These are phyloP conservation scores for Pythium grandisporangium DNA, from an alignment of 352 stramenopile species.

Conservation along the genomic window DNA sequence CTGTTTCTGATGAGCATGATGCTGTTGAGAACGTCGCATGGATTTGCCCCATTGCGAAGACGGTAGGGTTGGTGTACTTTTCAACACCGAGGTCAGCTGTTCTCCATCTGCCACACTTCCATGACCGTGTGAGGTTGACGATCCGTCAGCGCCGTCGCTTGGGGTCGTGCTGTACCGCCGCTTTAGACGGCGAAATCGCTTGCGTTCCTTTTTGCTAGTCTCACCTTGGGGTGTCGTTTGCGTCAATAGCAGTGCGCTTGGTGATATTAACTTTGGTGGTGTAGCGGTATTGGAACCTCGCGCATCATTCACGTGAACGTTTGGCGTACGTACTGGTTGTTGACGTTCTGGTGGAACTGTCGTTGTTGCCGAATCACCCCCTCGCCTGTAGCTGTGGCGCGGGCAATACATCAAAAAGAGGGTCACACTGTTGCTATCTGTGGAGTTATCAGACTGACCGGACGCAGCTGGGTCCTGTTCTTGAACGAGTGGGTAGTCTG, in stretches of 20 bases:
- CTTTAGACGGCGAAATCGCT: conserved; percentile 52
- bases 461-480: no score
- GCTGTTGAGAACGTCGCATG: conserved; percentile 41
- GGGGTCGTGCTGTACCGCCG: conserved; percentile 70
- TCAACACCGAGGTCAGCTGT: conserved; percentile 2
- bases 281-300: conserved; percentile 3
- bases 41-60: conserved; percentile 56
- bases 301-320: no score
- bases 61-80: no score
- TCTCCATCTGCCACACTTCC: no score
- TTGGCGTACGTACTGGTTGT: no score
- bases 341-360: background rate
- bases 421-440: conserved; percentile 27
- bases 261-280: conserved; percentile 16
- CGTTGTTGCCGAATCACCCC: background rate
- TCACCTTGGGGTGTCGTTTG: no score
- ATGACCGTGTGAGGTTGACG: conserved; percentile 20
- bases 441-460: no score
- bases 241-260: conserved; percentile 41
- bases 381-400: background rate
- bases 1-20: no score
- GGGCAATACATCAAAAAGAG: conserved; percentile 67
- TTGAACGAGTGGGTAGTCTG: conserved; percentile 53
- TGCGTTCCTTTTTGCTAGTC: conserved; percentile 58
- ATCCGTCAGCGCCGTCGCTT: no score